Evolutionary conservation across 192 early-diverging fungal genomes (phyloP), one percentile per base, ranked within the genome.

Genomic region (Backusella westeae): DNA sequence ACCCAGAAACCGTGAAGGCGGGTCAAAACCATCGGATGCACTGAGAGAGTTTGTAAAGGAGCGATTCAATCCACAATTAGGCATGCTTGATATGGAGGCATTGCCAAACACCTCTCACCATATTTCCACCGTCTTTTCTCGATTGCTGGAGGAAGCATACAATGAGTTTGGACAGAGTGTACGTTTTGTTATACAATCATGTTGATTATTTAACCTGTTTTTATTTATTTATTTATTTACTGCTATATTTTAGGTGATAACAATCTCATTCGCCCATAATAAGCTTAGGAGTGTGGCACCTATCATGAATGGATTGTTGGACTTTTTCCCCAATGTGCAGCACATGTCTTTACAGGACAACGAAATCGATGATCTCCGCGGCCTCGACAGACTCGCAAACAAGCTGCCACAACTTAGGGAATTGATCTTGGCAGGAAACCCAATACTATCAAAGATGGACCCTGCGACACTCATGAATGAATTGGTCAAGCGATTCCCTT

Each of bases 301-400:
- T 7, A 63, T 87, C 7, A 26, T 71, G 10, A 2, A 32, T 32
- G 38, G 74, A 49, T 10, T 87, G 4, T 17, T 75, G 2, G 72
- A 79, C 34, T 81, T 73, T 21, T 82, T 85, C 9, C 86, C 86
- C 12, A 77, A 81, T 49, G 34, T 87, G 85, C n/a, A 32, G 32
- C 32, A 32, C 32, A 63, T 87, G 0, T 87, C 86, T 1, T 53
- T 87, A 9, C 73, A 78, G 66, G 81, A 83, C n/a, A 87, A 87
- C 41, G 69, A 81, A 10, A 85, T 87, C 49, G 21, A 35, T 0
- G 71, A 73, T 10, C 80, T 69, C 67, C 78, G 42, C 19, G 77
- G 79, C 59, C 52, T 87, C 23, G 84, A 84, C 52, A 56, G 63
- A 42, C 52, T 87, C 29, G 70, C 73, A 0, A 63, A 63, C 36